Conservation (phyloP, 768 basidiomycete species). For the Mycena galericulata region DNA sequence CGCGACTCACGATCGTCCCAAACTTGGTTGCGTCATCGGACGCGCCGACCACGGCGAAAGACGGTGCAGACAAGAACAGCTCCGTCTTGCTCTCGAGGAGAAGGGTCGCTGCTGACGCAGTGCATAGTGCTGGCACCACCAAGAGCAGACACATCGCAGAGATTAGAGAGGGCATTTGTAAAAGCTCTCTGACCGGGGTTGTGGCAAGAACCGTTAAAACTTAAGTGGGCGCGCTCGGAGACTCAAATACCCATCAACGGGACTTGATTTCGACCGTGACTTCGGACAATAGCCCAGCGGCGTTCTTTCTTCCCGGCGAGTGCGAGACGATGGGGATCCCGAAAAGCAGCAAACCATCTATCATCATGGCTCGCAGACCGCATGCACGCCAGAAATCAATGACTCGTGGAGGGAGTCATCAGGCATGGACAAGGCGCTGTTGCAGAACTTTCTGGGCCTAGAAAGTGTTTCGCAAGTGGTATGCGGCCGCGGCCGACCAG, state of each 20-base stretch:
- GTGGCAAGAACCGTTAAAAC: background rate
- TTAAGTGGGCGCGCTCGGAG: background rate
- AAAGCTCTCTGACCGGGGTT: background rate
- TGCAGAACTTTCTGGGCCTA: too few relatives aligned
- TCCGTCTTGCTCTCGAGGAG: constrained; percentile 20
- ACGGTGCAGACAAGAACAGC: constrained; percentile 57
- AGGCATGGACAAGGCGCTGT: too few relatives aligned
- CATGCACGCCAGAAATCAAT: too few relatives aligned
- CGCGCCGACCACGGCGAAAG: constrained; percentile 69
- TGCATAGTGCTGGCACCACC: background rate
- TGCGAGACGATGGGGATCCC: too few relatives aligned
- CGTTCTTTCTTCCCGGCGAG: too few relatives aligned
- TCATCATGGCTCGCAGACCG: too few relatives aligned
- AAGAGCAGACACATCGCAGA: background rate
- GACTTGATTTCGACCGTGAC: too few relatives aligned
- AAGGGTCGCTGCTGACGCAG: background rate
- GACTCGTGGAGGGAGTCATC: too few relatives aligned
- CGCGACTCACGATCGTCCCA: constrained; percentile 28
- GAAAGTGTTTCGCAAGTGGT: too few relatives aligned
- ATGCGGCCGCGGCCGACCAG: too few relatives aligned
- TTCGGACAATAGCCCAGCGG: too few relatives aligned
- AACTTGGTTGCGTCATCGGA: constrained; percentile 64
- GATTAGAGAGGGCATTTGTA: constrained; percentile 1
- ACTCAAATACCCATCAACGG: background rate
- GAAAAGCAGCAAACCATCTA: too few relatives aligned